Evolutionary conservation across 768 basidiomycete genomes (phyloP), one percentile per base, ranked within the genome.

Genomic region (Naganishia randhawae): DNA sequence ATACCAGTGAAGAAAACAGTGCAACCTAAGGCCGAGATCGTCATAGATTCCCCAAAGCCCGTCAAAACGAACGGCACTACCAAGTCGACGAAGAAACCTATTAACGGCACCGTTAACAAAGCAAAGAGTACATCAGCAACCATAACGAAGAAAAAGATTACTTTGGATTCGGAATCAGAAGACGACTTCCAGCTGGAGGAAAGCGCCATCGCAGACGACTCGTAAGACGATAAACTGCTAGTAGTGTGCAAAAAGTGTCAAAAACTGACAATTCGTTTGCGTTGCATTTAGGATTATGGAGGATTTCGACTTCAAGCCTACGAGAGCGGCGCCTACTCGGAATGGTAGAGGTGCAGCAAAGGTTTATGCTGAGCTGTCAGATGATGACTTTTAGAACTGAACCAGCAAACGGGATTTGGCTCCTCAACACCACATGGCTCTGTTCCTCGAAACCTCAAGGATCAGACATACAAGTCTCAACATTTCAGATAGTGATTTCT

Each of bases 101-200:
- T 51, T 14, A 17, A 67, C 41, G 13, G n/a, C 55, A 82, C 19
- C 51, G 52, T 67, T 35, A 67, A 73, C 33, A 77, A 74, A 61
- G 48, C 68, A 55, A 76, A 76, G 66, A 69, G 45, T 66, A 69
- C 65, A 61, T 66, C 55, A 35, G 63, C 72, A 55, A 66, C 64
- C 61, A 71, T 61, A 22, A 50, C 50, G 63, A 74, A 73, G 53
- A 69, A 72, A 68, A 68, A 68, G 50, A 61, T 61, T 19, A 61
- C 39, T 7, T 16, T 61, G 32, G 57, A 61, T 61, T 61, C 57
- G 22, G 57, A 61, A 39, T 61, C 57, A 19, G 57, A 61, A 19
- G 22, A 22, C 57, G 66, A 67, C 57, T 67, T 73, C 50, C 73
- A 83, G 71, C 76, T 86, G 77, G 82, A 83, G 5, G 83, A 82